Evolutionary conservation across 2,329 filamentous ascomycete species (phyloP), one percentile per base, ranked within the genome.

Genomic region (Cladosporium phlei): DNA sequence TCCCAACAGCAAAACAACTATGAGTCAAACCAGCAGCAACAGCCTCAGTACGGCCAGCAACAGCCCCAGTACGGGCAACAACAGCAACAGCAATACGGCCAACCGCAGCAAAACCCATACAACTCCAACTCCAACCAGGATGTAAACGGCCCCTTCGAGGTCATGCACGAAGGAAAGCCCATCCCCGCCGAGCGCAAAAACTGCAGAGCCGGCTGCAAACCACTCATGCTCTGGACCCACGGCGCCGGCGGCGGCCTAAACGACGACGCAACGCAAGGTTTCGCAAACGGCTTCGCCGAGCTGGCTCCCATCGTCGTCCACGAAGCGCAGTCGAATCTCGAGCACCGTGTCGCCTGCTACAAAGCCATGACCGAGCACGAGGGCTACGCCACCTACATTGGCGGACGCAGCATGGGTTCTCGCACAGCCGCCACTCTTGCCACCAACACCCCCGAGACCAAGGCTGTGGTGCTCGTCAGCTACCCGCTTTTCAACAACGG

Each of bases 391-490:
- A 24, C 56, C 5, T 52, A 61, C 3, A 48, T 71, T 2, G 68
- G 69, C 1, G 69, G 70, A 2, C 53, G 69, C 3, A 71, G 68
- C 32, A 72, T 72, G 69, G 69, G 70, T 7, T 64, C 69, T 8
- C 59, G 69, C 12, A 69, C 70, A 4, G 69, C 69, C 3, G 64
- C 65, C 4, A 60, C 69, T 12, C 63, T 69, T 3, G 65, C 63
- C 0, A 55, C 54, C 2, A 58, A 66, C 17, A 25, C 55, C 7
- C n/a, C 34, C 3, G 49, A 51, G 19, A 38, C 43, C 3, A 48
- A 52, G 8, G 50, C 55, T 3, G 45, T 72, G 19, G 52, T 72
- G 1, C 59, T 72, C 1, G 63, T 69, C 2, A 69, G 64, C 20
- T 73, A 70, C 47, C 69, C 69, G 2, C 55, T 73, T 6, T 52